A percentile compares a stretch with the other conserved stretches of the same genome.
Conservation (phyloP, 2,329 filamentous ascomycete species). For the Ophiobolus disseminans region DNA sequence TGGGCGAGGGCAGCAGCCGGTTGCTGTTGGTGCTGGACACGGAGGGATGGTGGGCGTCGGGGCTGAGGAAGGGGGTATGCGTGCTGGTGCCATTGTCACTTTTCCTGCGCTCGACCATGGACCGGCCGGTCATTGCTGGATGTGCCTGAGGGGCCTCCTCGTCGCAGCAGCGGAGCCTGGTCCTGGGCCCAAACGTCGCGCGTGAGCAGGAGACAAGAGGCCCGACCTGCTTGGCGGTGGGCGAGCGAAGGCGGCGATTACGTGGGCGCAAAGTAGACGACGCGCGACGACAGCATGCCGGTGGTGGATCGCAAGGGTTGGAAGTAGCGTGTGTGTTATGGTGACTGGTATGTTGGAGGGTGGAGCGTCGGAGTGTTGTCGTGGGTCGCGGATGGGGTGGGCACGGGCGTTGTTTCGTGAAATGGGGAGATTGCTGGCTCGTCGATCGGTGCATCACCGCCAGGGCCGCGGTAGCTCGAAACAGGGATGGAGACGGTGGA, state of each 20-base stretch:
- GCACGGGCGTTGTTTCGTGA: background rate
- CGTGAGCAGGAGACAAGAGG: conserved; percentile 13
- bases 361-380: background rate
- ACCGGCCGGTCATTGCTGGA: conserved; percentile 38
- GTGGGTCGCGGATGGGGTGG: conserved; percentile 1
- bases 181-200: conserved; percentile 21
- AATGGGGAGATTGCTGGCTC: conserved; percentile 21
- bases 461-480: conserved; percentile 9
- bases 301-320: background rate
- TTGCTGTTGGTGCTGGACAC: conserved; percentile 14
- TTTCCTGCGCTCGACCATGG: conserved; percentile 38
- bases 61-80: conserved; percentile 21
- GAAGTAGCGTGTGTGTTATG: background rate
- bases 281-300: conserved; percentile 34
- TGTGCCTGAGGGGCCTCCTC: conserved; percentile 24
- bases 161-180: conserved; percentile 26
- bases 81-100: conserved; percentile 31
- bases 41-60: conserved; percentile 19
- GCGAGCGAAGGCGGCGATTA: conserved; percentile 29
- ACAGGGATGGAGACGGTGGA: conserved; percentile 22
- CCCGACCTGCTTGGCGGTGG: conserved; percentile 27
- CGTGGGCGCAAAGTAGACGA: conserved; percentile 35
- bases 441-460: conserved; percentile 10
- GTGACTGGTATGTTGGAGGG: background rate
- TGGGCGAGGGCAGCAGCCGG: conserved; percentile 42